Percentiles rank a stretch among this genome's conserved stretches.
Conservation (phyloP, 1,284 basidiomycete genomes). For the Apiotrichum gracile region DNA sequence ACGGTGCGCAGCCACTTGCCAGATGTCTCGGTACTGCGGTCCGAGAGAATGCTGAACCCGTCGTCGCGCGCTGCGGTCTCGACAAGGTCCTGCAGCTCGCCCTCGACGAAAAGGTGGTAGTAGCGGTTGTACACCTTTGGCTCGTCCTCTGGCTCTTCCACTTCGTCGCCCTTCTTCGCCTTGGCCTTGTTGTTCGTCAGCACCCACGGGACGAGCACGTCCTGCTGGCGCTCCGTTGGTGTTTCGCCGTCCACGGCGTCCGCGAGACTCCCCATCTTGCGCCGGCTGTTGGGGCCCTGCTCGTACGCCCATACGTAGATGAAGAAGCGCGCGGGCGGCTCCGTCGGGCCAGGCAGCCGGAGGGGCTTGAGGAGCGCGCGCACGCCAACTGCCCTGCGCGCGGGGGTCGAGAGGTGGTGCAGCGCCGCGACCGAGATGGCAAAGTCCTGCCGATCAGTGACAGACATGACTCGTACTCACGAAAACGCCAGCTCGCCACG, state of each 20-base stretch:
- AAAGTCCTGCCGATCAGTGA: constrained; percentile 61
- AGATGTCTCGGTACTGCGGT: constrained; percentile 4
- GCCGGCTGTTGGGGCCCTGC: constrained; percentile 76
- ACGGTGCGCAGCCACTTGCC: constrained; percentile 57
- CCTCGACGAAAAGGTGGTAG: constrained; percentile 84
- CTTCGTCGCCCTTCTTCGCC: constrained; percentile 1
- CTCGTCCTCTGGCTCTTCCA: background rate
- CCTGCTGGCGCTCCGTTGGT: constrained; percentile 46
- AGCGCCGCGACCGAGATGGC: constrained; percentile 93
- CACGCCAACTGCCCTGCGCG: constrained; percentile 65
- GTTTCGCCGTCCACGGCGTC: constrained; percentile 25
- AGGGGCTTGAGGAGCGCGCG: constrained; percentile 63
- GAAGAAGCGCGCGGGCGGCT: constrained; percentile 63
- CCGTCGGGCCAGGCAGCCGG: constrained; percentile 47
- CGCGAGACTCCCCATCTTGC: constrained; percentile 52
- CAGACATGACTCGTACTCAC: constrained; percentile 54
- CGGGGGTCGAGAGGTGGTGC: constrained; percentile 78
- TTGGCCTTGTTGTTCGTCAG: constrained; percentile 18
- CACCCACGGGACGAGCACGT: constrained; percentile 71
- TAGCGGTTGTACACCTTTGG: constrained; percentile 67
- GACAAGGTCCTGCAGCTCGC: constrained; percentile 65
- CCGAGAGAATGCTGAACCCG: constrained; percentile 46
- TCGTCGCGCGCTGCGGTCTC: constrained; percentile 58
- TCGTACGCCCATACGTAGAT: constrained; percentile 99
- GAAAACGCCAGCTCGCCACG: constrained; percentile 68